Percentiles rank a stretch among this genome's conserved stretches.
Evolutionary conservation across 768 basidiomycete species (phyloP).

Genomic region (Kwoniella bestiolae): DNA sequence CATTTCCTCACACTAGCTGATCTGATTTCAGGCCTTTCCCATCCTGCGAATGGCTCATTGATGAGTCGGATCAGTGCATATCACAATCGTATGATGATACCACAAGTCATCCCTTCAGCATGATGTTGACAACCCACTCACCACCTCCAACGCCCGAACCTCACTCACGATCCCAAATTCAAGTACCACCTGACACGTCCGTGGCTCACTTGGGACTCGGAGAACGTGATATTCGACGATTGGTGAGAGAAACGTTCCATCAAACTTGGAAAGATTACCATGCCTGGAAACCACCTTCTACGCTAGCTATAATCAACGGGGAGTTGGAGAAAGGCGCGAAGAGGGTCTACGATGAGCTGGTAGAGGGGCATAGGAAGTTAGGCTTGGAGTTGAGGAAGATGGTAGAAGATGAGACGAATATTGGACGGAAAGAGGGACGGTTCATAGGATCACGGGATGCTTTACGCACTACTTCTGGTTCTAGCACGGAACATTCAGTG

Average conservation of each 20-base stretch:
- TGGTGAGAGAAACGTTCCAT: slow-evolving; percentile 10
- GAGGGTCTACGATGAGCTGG: neutral
- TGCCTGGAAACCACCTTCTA: slow-evolving; percentile 17
- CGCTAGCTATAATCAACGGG: slow-evolving; percentile 12
- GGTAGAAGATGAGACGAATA: neutral
- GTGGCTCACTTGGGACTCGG: neutral
- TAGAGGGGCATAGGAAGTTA: neutral
- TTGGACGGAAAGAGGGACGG: neutral
- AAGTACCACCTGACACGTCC: neutral
- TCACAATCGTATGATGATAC: neutral
- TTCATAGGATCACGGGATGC: neutral
- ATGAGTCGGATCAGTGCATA: too few species aligned
- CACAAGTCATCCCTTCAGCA: too few species aligned
- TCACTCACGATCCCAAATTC: neutral
- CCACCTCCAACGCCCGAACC: slow-evolving; percentile 4
- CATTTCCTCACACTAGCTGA: too few species aligned
- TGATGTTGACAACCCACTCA: neutral
- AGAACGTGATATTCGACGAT: neutral
- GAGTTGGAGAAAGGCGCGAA: neutral
- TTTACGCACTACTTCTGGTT: too few species aligned
- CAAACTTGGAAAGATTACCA: slow-evolving; percentile 19
- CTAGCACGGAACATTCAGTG: too few species aligned
- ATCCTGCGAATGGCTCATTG: too few species aligned
- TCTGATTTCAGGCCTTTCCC: too few species aligned
- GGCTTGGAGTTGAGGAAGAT: neutral